Base-by-base conservation (phyloP, 106 monocot species). In the Dioscorea zingiberensis region DNA sequence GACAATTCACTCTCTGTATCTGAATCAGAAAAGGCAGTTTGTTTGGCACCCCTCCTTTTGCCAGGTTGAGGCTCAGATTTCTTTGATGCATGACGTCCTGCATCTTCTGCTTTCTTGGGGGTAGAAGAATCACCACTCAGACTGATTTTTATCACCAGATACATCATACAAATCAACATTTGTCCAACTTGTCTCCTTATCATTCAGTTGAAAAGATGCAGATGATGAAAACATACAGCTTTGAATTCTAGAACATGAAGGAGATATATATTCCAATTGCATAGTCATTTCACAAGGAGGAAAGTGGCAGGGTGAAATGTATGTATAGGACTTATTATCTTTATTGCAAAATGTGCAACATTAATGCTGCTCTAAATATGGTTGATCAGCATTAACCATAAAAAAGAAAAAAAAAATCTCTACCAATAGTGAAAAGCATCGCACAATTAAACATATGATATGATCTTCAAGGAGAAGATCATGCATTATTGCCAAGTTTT, bases 221-320 rank as follows among this genome's bases (percentile, higher is more conserved):
- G 76, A 48, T 7, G 91, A 86, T 59, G 89, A 86, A 51, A 81
- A 89, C 16, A 83, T 69, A 69, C 76, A 67, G 47, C 59, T 66
- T 64, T 78, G 86, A 19, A 81, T 68, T 3, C 48, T 38, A 29
- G 55, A 15, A 67, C 49, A 53, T 29, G 30, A 12, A 19, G 57
- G 12, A 54, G 25, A 13, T 38, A 74, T 67, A 26, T 60, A 24
- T 59, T 62, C n/a, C n/a, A n/a, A n/a, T n/a, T n/a, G n/a, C n/a
- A n/a, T n/a, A n/a, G n/a, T n/a, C n/a, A n/a, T n/a, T 25, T 38
- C 61, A 21, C 38, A 32, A 5, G 65, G 49, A 24, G 59, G 25
- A n/a, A n/a, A n/a, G 61, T 64, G n/a, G 62, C 76, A 71, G 71
- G 75, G 29, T n/a, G 23, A 69, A 53, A 25, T 18, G 44, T 62